These are phyloP conservation scores for Periconia digitata DNA, from an alignment of 2,329 filamentous ascomycete genomes.

Conservation along the genomic window DNA sequence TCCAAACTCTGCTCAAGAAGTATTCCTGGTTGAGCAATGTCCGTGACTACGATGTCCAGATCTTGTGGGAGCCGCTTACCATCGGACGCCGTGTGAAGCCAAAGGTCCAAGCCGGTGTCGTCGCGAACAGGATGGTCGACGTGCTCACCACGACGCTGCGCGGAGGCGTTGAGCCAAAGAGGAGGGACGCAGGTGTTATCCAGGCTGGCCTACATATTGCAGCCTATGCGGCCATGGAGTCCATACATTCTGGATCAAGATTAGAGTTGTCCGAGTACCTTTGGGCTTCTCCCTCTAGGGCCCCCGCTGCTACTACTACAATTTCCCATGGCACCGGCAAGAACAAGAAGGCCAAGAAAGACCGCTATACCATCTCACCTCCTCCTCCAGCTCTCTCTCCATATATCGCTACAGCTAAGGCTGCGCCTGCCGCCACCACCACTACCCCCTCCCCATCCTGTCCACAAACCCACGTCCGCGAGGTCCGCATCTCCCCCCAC, in stretches of 20 bases:
- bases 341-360: too few species aligned
- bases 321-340: too few species aligned
- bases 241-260: background rate
- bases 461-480: background rate
- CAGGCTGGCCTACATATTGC: background rate
- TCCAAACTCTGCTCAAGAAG: conserved; percentile 25
- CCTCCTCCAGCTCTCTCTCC: too few species aligned
- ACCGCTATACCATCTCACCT: too few species aligned
- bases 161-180: background rate
- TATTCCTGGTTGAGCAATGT: conserved; percentile 29
- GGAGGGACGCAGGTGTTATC: background rate
- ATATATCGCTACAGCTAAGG: too few species aligned
- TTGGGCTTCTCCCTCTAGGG: too few species aligned
- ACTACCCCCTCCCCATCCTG: background rate
- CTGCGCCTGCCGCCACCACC: too few species aligned
- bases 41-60: conserved; percentile 21
- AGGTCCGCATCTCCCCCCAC: background rate
- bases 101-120: conserved; percentile 17
- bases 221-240: background rate
- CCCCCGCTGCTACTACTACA: too few species aligned
- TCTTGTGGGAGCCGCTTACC: conserved; percentile 23
- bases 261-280: background rate
- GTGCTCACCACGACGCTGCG: conserved; percentile 10
- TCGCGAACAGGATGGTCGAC: conserved; percentile 20
- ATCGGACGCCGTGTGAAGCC: conserved; percentile 11